Percentiles rank a stretch among this genome's conserved stretches.
Evolutionary conservation across 1,284 basidiomycete genomes (phyloP).

Genomic region (Sparassis latifolia): DNA sequence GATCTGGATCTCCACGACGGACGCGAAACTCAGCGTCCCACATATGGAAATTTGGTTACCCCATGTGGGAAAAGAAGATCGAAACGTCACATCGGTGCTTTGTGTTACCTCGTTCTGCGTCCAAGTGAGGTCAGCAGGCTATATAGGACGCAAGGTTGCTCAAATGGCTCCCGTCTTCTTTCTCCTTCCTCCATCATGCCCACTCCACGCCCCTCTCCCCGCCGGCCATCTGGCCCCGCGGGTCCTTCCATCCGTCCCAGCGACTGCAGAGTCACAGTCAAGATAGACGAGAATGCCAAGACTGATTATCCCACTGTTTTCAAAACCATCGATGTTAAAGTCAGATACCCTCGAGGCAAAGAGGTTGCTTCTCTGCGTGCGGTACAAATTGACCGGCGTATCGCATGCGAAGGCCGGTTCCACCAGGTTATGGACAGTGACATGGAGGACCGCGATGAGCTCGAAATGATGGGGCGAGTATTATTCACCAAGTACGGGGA

Average conservation of each 20-base stretch:
- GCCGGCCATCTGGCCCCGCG: no score
- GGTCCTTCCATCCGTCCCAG: not conserved
- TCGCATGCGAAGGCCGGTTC: not conserved
- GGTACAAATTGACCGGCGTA: not conserved
- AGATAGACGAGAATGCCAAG: not conserved
- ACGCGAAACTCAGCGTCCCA: no score
- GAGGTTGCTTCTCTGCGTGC: not conserved
- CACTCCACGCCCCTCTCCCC: not conserved
- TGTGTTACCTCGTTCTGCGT: no score
- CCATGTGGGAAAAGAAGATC: no score
- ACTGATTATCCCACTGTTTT: not conserved
- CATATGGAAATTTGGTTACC: no score
- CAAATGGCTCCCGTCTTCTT: not conserved
- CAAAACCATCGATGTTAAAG: not conserved
- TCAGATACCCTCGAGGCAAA: not conserved
- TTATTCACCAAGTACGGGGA: conserved; percentile 24
- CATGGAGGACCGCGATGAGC: not conserved
- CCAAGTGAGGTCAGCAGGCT: no score
- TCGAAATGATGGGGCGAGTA: not conserved
- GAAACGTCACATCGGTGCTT: no score
- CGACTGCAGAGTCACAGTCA: not conserved
- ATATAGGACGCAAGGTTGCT: no score
- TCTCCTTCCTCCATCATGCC: not conserved
- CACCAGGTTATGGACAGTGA: not conserved
- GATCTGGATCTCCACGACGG: no score